Base-by-base conservation (phyloP, 2,329 filamentous ascomycete species). In the Lachnellula subtilissima region DNA sequence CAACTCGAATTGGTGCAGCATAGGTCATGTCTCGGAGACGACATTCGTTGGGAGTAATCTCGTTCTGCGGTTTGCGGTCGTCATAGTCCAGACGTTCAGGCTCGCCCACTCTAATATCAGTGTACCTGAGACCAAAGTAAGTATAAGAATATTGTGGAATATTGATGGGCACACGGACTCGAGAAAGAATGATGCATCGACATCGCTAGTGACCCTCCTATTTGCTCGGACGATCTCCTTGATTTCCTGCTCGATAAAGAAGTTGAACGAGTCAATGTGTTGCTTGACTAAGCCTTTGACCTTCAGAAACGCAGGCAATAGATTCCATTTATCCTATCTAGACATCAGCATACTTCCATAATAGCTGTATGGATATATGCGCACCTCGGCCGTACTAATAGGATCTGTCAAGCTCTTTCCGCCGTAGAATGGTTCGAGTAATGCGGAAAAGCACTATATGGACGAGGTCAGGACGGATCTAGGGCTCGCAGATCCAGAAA, bases 11-110 rank as follows among this genome's bases (percentile, higher is more conserved):
- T 1, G 93, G 93, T 9, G 94, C 94, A 19, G 91, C 89, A 71
- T 99, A 99, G n/a, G 93, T 97, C 81, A 96, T 92, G 71, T 99
- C 95, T 67, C 95, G 86, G 55, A 99, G 79, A 36, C 94, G 89
- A 70, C 94, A 99, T 76, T 99, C 95, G 76, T 97, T 96, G 2
- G 94, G 94, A 1, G 91, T 96, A 59, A 99, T 86, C 65, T 88
- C 83, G 64, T 82, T 84, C 61, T 86, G 81, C 50, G 86, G 83
- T 68, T 86, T 84, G 66, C 82, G 78, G 68, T 89, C 83, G 67
- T 87, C 86, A 73, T 83, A 84, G 64, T 95, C 91, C 59, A 86
- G 79, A 53, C 92, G 88, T 64, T 89, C 88, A 5, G 95, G 94
- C 43, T 79, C 82, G 22, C 89, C 87, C 55, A 99, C 87, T 60